Evolutionary conservation across 2,329 filamentous ascomycete genomes (phyloP).

Genomic region (Fusarium humuli): DNA sequence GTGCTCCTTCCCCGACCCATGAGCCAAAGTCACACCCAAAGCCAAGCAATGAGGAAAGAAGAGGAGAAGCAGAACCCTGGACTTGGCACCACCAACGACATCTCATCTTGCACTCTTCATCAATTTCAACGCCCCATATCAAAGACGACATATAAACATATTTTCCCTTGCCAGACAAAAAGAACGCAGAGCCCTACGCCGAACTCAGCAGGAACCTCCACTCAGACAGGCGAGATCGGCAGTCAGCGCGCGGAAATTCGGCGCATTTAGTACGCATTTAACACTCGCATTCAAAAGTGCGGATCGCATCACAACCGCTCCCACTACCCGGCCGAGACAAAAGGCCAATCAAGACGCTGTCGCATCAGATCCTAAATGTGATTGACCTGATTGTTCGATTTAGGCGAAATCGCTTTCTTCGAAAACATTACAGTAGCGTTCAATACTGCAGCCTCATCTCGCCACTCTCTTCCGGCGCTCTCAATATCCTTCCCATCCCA

Average conservation of each 20-base stretch:
- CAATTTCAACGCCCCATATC: neutral
- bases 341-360: slow-evolving; percentile 38
- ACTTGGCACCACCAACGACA: slow-evolving; percentile 24
- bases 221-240: slow-evolving; percentile 34
- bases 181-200: slow-evolving; percentile 19
- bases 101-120: slow-evolving; percentile 18
- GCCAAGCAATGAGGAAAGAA: slow-evolving; percentile 15
- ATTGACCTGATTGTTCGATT: slow-evolving; percentile 33
- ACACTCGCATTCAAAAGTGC: slow-evolving; percentile 37
- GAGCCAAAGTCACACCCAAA: slow-evolving; percentile 16
- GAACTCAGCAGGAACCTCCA: slow-evolving; percentile 13
- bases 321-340: slow-evolving; percentile 23
- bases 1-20: slow-evolving; percentile 28
- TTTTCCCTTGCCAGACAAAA: neutral
- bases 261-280: slow-evolving; percentile 31
- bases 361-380: slow-evolving; percentile 40
- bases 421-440: slow-evolving; percentile 22
- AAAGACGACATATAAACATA: neutral
- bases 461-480: slow-evolving; percentile 40
- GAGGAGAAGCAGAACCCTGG: slow-evolving; percentile 18
- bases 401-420: slow-evolving; percentile 39
- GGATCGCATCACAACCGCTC: slow-evolving; percentile 42
- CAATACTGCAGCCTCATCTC: slow-evolving; percentile 40
- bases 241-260: slow-evolving; percentile 35
- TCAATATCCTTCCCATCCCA: slow-evolving; percentile 34